Percentiles rank a stretch among this genome's conserved stretches.
phyloP scores from a whole-genome alignment of 1,284 basidiomycete genomes.

The Leccinum pachyderme region DNA sequence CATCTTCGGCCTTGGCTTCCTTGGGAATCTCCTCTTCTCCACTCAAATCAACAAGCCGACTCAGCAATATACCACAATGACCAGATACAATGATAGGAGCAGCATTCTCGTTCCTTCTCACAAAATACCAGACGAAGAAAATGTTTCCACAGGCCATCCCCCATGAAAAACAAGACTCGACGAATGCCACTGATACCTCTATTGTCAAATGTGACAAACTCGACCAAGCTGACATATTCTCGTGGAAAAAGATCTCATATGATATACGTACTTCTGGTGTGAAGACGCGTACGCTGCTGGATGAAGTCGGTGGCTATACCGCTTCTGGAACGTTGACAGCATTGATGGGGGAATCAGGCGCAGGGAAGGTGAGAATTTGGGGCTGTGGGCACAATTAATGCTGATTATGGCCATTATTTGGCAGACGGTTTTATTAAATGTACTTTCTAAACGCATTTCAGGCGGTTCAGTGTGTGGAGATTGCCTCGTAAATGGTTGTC shows the following conservation, averaged over 20 bases:
- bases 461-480: conserved; percentile 73
- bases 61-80: conserved; percentile 30
- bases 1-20: conserved; percentile 43
- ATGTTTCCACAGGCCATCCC: conserved; percentile 11
- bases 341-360: conserved; percentile 79
- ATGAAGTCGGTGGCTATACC: conserved; percentile 82
- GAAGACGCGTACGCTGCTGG: conserved; percentile 57
- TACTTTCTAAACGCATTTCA: conserved; percentile 71
- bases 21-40: conserved; percentile 46
- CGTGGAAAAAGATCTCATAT: conserved; percentile 64
- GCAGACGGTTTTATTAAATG: conserved; percentile 79
- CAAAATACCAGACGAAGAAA: conserved; percentile 10
- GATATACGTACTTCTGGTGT: conserved; percentile 39
- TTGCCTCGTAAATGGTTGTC: conserved; percentile 74
- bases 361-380: conserved; percentile 51
- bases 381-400: neutral
- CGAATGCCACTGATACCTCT: neutral
- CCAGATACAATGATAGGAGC: conserved; percentile 47
- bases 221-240: conserved; percentile 48
- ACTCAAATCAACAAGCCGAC: conserved; percentile 41
- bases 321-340: conserved; percentile 75
- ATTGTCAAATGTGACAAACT: conserved; percentile 19
- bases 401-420: conserved; percentile 13
- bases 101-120: conserved; percentile 4
- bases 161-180: neutral